Percentiles rank a stretch among this genome's conserved stretches.
Conservation (phyloP, 495 filamentous ascomycete genomes). For the Cercophora sp. region DNA sequence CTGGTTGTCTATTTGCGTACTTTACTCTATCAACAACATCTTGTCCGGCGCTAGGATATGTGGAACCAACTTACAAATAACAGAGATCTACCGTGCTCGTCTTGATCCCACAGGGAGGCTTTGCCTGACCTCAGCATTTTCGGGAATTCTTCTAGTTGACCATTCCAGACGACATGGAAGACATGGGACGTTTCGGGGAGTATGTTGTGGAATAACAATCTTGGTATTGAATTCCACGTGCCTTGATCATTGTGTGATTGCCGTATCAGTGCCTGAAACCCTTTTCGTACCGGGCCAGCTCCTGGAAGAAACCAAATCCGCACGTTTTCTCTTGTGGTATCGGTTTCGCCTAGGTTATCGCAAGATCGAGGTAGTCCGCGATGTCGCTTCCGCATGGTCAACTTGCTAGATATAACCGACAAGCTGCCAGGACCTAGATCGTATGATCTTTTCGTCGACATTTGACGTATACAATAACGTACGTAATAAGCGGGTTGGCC, state of each 20-base stretch:
- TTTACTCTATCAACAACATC: neutral
- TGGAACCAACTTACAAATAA: slow-evolving; percentile 5
- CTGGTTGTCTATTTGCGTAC: neutral
- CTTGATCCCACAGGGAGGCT: slow-evolving; percentile 8
- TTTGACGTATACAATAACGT: no score
- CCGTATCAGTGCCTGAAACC: neutral
- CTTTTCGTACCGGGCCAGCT: neutral
- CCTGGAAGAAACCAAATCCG: neutral
- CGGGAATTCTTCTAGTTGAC: neutral
- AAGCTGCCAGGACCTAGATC: neutral
- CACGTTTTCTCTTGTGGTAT: neutral
- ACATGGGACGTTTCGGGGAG: neutral
- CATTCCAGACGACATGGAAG: neutral
- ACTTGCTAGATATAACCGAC: neutral
- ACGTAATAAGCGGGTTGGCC: no score
- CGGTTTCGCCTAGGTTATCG: neutral
- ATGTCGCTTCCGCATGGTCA: neutral
- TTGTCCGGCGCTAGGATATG: no score
- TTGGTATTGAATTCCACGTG: neutral
- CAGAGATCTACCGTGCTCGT: slow-evolving; percentile 1
- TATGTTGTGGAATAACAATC: neutral
- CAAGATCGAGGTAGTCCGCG: neutral
- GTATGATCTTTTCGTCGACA: neutral
- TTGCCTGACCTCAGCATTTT: neutral
- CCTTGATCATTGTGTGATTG: neutral